Evolutionary conservation across 805 yeast genomes (phyloP).

Genomic region (Debaryomyces prosopidis): DNA sequence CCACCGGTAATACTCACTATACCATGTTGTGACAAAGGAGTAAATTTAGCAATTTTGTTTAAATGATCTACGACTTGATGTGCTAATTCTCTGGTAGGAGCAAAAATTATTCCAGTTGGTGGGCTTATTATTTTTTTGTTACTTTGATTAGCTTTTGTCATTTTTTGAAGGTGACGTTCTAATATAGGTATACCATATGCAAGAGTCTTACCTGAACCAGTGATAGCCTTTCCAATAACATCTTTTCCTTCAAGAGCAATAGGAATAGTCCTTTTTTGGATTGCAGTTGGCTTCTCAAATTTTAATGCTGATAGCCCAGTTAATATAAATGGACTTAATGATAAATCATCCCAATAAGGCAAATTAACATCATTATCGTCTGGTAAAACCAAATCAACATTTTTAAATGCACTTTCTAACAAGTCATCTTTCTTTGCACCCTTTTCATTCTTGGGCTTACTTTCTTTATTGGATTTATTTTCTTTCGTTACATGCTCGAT

Average conservation of each 20-base stretch:
- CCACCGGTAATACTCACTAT: conserved; percentile 92
- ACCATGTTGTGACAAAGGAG: conserved; percentile 54
- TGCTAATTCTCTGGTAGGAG: conserved; percentile 96
- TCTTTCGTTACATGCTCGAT: conserved; percentile 11
- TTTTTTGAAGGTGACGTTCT: conserved; percentile 53
- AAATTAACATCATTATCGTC: conserved; percentile 42
- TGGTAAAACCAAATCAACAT: conserved; percentile 25
- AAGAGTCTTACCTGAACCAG: conserved; percentile 96
- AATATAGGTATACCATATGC: conserved; percentile 94
- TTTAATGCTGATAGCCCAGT: conserved; percentile 60
- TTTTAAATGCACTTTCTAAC: conserved; percentile 30
- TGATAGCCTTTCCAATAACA: conserved; percentile 92
- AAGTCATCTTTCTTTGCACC: conserved; percentile 11
- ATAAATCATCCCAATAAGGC: conserved; percentile 59
- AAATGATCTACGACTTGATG: conserved; percentile 89
- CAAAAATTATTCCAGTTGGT: conserved; percentile 79
- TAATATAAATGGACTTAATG: conserved; percentile 55
- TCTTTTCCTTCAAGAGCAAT: conserved; percentile 71
- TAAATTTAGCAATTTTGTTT: conserved; percentile 50
- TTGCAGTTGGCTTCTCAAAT: conserved; percentile 76
- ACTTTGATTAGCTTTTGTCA: conserved; percentile 14
- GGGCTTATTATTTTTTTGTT: conserved; percentile 23
- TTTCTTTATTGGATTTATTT: conserved; percentile 2
- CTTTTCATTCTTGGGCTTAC: neutral
- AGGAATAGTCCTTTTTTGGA: conserved; percentile 79